Base-by-base conservation (phyloP, 2,329 filamentous ascomycete genomes). In the Bretziella fagacearum region DNA sequence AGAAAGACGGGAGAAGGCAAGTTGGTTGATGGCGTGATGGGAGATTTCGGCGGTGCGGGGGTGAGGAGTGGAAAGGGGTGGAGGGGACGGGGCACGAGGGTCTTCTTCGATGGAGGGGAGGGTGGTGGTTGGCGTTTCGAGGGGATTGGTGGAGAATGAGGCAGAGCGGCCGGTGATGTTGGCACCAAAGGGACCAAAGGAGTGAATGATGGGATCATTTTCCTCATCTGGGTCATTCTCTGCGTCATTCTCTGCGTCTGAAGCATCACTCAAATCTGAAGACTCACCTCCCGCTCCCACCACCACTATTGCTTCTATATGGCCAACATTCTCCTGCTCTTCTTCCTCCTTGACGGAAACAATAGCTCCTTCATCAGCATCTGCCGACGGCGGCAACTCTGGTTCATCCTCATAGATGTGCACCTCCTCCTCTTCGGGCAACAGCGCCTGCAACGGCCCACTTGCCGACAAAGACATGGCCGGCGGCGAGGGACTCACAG, bases 1-100 rank as follows among this genome's bases (percentile, higher is more conserved):
- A 13, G 89, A 87, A 5, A 96, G 71, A 23, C 89, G 83, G 1
- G 91, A 95, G 62, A 84, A 98, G 26, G 91, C 91, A 25, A 98
- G 74, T 63, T 98, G 91, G 63, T 96, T 96, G 60, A 91, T 74
- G 52, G 93, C 78, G 59, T 98, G 91, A 62, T 95, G 93, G 56
- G 73, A 73, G 53, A 91, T 59, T 25, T 59, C 53, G 46, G 68
- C 62, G 35, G 66, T 29, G 52, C 49, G 30, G 52, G 51, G 46
- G 29, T 37, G 36, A 27, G 27, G 15, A n/a, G 29, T 4, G 22
- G 37, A 26, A 39, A 26, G 20, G 27, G 30, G 6, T 15, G 18
- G n/a, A 41, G 37, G 46, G 15, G 36, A 35, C n/a, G 15, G 18
- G 29, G 10, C 4, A 22, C 6, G 26, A 39, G 20, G 22, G 10